Evolutionary conservation across 2,329 filamentous ascomycete genomes (phyloP), one percentile per base, ranked within the genome.

Genomic region (Colletotrichum siamense): DNA sequence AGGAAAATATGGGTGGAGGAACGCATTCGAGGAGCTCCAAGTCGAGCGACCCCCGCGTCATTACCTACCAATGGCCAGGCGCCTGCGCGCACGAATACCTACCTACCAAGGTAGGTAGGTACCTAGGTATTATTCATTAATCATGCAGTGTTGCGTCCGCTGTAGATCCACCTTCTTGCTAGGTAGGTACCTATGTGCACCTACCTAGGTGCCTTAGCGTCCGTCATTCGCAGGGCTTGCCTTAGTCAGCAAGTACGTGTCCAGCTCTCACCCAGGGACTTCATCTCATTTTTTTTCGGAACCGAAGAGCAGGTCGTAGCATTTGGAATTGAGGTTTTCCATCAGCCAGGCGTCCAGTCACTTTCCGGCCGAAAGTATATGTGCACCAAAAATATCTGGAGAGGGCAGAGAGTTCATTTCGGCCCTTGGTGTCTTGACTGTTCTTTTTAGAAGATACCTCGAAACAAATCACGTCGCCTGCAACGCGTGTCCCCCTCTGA

Each of bases 201-300:
- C 24, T 30, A 28, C 26, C 26, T 28, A 28, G 8, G 44, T 49
- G 44, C 44, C 44, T 49, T 34, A 63, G 32, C n/a, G 24, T 16
- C 34, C 24, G 12, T 13, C 10, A 13, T 39, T 64, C 12, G 32
- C 5, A 18, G 26, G n/a, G 39, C 18, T 44, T 44, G 39, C 24
- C 70, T 76, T 57, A 67, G 34, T 74, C 69, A 72, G 44, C 61
- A 62, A 30, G 62, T 67, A 72, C 73, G 61, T 72, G 62, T 55
- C 36, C 18, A 26, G 22, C 44, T 18, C 18, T 28, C 24, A 57
- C 22, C 7, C 16, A 57, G 18, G 52, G 59, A 64, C 32, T 28
- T 64, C 63, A 49, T 66, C 63, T 66, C 63, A 66, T 22, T 49
- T 66, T 66, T 65, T 66, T 49, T 49, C 28, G 34, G 24, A 28